Evolutionary conservation across 225 moss, liverwort and hornwort species (phyloP).

Genomic region (Straminergon stramineum): DNA sequence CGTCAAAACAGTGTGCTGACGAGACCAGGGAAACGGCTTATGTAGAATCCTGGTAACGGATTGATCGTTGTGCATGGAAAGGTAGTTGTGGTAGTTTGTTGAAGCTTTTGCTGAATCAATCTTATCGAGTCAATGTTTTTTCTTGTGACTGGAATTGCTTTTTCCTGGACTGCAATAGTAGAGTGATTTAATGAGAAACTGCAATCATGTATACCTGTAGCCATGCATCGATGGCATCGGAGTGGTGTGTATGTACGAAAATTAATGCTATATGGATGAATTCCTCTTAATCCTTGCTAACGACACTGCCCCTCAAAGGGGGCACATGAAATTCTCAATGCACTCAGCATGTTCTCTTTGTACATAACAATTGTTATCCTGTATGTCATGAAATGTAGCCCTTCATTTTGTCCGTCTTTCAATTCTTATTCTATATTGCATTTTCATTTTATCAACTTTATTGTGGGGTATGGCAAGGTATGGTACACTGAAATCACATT

Average conservation of each 20-base stretch:
- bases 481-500: background rate
- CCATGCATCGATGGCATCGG: background rate
- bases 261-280: background rate
- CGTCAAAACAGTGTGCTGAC: background rate
- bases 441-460: background rate
- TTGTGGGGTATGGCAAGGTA: background rate
- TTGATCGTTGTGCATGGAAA: background rate
- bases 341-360: too few species aligned
- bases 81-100: background rate
- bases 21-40: background rate
- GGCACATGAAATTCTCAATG: too few species aligned
- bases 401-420: background rate
- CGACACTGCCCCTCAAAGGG: background rate
- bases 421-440: background rate
- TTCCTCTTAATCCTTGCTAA: background rate
- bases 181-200: background rate
- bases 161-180: background rate
- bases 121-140: background rate
- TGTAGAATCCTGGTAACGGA: background rate
- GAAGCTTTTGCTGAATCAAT: background rate
- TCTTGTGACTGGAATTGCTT: background rate
- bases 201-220: background rate
- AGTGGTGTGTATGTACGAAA: background rate
- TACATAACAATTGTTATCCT: background rate
- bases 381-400: background rate